Conservation (phyloP, 176 grass and related monocot genomes). For the Tillandsia fasciculata region DNA sequence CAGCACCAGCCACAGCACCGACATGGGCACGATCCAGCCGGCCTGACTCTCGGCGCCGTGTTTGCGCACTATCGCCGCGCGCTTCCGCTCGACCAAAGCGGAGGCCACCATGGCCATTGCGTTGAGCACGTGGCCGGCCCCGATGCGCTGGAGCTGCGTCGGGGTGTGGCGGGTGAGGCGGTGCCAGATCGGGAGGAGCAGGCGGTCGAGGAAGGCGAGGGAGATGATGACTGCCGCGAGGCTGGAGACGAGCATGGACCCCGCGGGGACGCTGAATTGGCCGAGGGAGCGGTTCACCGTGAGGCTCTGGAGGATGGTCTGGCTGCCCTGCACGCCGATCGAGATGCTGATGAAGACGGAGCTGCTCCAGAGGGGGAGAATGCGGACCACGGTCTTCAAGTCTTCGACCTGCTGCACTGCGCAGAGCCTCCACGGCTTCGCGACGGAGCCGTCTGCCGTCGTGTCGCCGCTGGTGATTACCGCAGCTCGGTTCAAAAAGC, state of each 20-base stretch:
- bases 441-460: neutral
- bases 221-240: neutral
- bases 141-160: slow-evolving; percentile 16
- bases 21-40: slow-evolving; percentile 18
- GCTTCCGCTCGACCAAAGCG: slow-evolving; percentile 23
- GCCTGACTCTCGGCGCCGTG: neutral
- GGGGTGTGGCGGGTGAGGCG: neutral
- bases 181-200: neutral
- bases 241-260: slow-evolving; percentile 12
- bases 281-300: slow-evolving; percentile 27
- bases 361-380: slow-evolving; percentile 27
- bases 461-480: neutral
- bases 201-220: slow-evolving; percentile 15
- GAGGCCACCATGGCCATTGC: slow-evolving; percentile 16
- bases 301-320: slow-evolving; percentile 30
- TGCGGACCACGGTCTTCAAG: slow-evolving; percentile 15
- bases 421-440: slow-evolving; percentile 18
- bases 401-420: slow-evolving; percentile 20
- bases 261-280: slow-evolving; percentile 16
- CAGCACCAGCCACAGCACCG: slow-evolving; percentile 21
- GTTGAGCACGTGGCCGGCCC: slow-evolving; percentile 24
- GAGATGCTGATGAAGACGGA: slow-evolving; percentile 22
- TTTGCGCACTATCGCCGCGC: neutral
- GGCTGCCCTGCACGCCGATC: slow-evolving; percentile 13
- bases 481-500: slow-evolving; percentile 13